phyloP scores from a whole-genome alignment of 805 yeast genomes.

The Tetrapisispora phaffii region DNA sequence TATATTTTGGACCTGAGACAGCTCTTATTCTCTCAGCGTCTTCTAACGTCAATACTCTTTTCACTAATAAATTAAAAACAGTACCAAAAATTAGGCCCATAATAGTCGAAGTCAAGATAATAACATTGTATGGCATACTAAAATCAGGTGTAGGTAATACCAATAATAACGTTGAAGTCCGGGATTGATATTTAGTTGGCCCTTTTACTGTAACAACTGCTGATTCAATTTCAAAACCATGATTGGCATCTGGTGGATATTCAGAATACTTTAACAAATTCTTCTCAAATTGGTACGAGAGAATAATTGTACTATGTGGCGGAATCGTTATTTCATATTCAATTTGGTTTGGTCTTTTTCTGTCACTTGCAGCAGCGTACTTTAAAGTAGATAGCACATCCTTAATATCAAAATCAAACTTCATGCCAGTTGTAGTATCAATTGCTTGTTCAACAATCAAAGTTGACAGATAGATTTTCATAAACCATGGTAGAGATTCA shows the following conservation, averaged over 20 bases:
- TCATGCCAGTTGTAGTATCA: conserved; percentile 7
- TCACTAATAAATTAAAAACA: conserved; percentile 65
- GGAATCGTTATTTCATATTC: conserved; percentile 64
- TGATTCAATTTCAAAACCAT: conserved; percentile 91
- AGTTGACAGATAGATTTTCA: conserved; percentile 72
- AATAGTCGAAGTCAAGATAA: conserved; percentile 84
- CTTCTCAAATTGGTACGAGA: conserved; percentile 78
- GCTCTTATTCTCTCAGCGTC: conserved; percentile 39
- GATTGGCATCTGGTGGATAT: conserved; percentile 99
- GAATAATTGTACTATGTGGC: conserved; percentile 44
- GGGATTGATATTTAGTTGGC: conserved; percentile 38
- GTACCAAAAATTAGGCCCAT: conserved; percentile 90
- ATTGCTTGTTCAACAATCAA: conserved; percentile 33
- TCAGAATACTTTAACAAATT: conserved; percentile 75
- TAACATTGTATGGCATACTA: conserved; percentile 97
- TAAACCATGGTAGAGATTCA: conserved; percentile 89
- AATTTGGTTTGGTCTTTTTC: conserved; percentile 72
- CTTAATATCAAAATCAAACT: conserved; percentile 13
- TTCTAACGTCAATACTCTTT: conserved; percentile 65
- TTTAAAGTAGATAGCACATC: conserved; percentile 41
- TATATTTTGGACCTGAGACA: conserved; percentile 14
- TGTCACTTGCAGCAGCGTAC: conserved; percentile 71
- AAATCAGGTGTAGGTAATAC: conserved; percentile 95
- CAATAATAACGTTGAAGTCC: conserved; percentile 81
- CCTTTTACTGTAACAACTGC: conserved; percentile 60